A percentile compares a stretch with the other conserved stretches of the same genome.
phyloP scores from a whole-genome alignment of 371 early-diverging fungal species.

The Actinomortierella wolfii region DNA sequence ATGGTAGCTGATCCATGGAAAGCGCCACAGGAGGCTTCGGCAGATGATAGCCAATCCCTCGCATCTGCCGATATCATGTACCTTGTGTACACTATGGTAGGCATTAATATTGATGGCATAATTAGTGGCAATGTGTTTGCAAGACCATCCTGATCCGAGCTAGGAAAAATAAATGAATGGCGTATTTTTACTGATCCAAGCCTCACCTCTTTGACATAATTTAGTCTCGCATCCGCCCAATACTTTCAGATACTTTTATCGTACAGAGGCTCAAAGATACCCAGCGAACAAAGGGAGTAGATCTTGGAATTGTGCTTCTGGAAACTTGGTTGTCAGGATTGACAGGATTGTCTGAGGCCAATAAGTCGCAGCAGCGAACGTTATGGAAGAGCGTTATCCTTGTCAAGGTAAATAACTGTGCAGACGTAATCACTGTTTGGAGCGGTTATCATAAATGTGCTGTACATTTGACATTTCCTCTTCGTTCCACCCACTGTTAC shows the following conservation, averaged over 20 bases:
- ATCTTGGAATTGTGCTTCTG: constrained; percentile 28
- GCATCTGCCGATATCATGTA: constrained; percentile 31
- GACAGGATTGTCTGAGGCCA: constrained; percentile 37
- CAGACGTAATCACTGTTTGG: too few relatives aligned
- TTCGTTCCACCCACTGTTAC: too few relatives aligned
- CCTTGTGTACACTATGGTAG: constrained; percentile 29
- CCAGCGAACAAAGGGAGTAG: constrained; percentile 24
- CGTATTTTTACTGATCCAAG: too few relatives aligned
- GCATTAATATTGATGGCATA: background rate
- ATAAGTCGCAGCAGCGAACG: constrained; percentile 16
- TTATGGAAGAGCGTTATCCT: constrained; percentile 39
- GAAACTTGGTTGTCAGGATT: constrained; percentile 41
- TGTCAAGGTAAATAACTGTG: constrained; percentile 23
- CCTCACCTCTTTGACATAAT: too few relatives aligned
- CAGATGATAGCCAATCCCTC: constrained; percentile 11
- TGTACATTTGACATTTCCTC: too few relatives aligned
- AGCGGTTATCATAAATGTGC: too few relatives aligned
- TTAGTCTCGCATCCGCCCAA: constrained; percentile 37
- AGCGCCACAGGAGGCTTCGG: too few relatives aligned
- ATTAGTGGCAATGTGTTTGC: too few relatives aligned
- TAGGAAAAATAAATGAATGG: too few relatives aligned
- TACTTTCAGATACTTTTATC: constrained; percentile 19
- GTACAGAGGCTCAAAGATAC: constrained; percentile 39
- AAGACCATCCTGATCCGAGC: too few relatives aligned
- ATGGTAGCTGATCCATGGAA: too few relatives aligned